phyloP scores from a whole-genome alignment of 257 asterid species.

The Gentiana macrophylla region DNA sequence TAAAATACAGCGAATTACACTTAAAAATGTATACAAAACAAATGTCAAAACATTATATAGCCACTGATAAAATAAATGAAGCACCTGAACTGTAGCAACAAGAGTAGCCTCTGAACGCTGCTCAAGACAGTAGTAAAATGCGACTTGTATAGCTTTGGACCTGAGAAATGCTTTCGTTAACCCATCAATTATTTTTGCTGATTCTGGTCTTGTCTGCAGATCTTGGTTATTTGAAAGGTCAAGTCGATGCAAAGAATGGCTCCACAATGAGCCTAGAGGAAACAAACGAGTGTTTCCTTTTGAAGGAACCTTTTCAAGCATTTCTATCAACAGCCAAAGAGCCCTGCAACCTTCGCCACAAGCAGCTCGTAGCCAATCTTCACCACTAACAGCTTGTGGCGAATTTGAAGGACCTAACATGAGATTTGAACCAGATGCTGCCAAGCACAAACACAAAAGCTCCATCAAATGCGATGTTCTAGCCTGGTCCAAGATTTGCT shows the following conservation, averaged over 20 bases:
- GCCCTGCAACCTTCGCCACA: conserved; percentile 94
- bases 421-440: conserved; percentile 75
- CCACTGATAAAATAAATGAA: conserved; percentile 1
- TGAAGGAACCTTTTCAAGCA: conserved; percentile 50
- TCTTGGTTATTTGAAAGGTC: conserved; percentile 48
- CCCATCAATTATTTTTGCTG: conserved; percentile 42
- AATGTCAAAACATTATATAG: too few relatives aligned
- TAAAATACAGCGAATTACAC: too few relatives aligned
- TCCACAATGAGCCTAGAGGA: conserved; percentile 55
- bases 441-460: conserved; percentile 65
- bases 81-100: conserved; percentile 68
- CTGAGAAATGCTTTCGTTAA: conserved; percentile 68
- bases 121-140: conserved; percentile 76
- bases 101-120: conserved; percentile 76
- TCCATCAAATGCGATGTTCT: conserved; percentile 53
- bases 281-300: conserved; percentile 33
- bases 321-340: conserved; percentile 71
- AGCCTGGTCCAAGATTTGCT: conserved; percentile 60
- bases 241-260: conserved; percentile 37
- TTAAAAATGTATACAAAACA: too few relatives aligned
- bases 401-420: conserved; percentile 80
- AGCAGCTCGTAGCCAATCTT: conserved; percentile 88
- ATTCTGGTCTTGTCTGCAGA: conserved; percentile 28
- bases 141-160: conserved; percentile 84
- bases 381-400: conserved; percentile 73